Evolutionary conservation across 129 eudicot genomes (phyloP), one percentile per base, ranked within the genome.

Genomic region (Rutidosis leptorrhynchoides): DNA sequence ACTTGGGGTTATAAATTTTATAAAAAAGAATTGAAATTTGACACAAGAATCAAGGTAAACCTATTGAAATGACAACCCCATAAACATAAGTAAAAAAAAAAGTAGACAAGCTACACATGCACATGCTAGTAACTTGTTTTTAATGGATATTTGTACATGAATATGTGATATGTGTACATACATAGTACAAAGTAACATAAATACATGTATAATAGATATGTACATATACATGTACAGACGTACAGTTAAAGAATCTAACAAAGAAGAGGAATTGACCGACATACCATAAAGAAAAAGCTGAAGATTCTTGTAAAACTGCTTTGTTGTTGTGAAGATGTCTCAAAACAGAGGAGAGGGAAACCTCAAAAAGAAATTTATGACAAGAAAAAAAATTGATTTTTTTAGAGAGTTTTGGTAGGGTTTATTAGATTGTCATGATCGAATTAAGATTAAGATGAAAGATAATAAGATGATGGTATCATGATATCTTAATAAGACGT

Each of bases 271-370:
- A 17, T 49, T 49, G 37, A 72, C 70, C 76, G 57, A 73, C 78
- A 73, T 73, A 73, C 78, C 78, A 64, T 64, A 73, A 73, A 64
- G 72, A 54, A 33, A 73, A 73, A 27, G 78, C 78, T 54, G 66
- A 73, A 64, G 59, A 73, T 54, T 73, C 72, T n/a, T 49, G 24
- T 59, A 23, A 29, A 42, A 6, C 9, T 69, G 63, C 7, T 56
- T 61, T 58, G 45, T 30, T 68, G 63, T 4, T 68, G 64, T 56
- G 74, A 72, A 72, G 58, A 54, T 73, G 78, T 73, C 49, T 58
- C 72, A 64, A 64, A 73, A 73, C 78, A 73, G 58, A 55, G 66
- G 72, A 73, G 65, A 27, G 63, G 77, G 64, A 37, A 51, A 72
- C 26, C 77, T 57, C 54, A 72, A 32, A 72, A 72, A 27, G 23